A percentile compares a stretch with the other conserved stretches of the same genome.
Evolutionary conservation across 495 filamentous ascomycete genomes (phyloP).

Genomic region (Neurospora sp.): DNA sequence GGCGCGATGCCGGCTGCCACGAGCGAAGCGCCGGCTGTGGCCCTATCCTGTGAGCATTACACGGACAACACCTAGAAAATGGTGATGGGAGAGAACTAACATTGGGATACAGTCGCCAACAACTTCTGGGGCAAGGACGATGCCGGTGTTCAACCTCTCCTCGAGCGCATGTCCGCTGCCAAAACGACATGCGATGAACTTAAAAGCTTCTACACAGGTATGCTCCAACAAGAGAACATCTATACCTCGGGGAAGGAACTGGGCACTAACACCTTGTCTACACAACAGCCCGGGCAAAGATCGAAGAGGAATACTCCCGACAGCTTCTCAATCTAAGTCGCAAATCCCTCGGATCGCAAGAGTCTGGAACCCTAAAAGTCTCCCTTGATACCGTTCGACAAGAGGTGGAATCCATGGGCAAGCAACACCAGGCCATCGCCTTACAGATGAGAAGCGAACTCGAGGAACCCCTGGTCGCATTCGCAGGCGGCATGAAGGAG

Average conservation of each 20-base stretch:
- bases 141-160: constrained; percentile 82
- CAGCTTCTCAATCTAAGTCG: constrained; percentile 79
- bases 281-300: constrained; percentile 65
- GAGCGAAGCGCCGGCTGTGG: constrained; percentile 32
- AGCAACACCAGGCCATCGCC: constrained; percentile 83
- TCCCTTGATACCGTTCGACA: constrained; percentile 81
- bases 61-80: not conserved
- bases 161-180: constrained; percentile 92
- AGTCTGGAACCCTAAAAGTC: constrained; percentile 68
- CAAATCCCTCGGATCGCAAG: constrained; percentile 83
- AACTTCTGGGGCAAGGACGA: constrained; percentile 99
- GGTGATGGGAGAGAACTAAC: not conserved
- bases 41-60: constrained; percentile 33
- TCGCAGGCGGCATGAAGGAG: constrained; percentile 89
- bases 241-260: not conserved
- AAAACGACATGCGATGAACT: constrained; percentile 95
- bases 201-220: constrained; percentile 82
- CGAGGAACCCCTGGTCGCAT: constrained; percentile 89
- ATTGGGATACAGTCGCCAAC: constrained; percentile 63
- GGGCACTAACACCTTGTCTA: constrained; percentile 3
- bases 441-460: constrained; percentile 91
- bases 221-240: constrained; percentile 1
- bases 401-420: constrained; percentile 91
- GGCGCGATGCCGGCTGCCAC: constrained; percentile 23
- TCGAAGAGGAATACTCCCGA: constrained; percentile 96